phyloP scores from a whole-genome alignment of 2,329 filamentous ascomycete species.

The Cordyceps tenuipes region DNA sequence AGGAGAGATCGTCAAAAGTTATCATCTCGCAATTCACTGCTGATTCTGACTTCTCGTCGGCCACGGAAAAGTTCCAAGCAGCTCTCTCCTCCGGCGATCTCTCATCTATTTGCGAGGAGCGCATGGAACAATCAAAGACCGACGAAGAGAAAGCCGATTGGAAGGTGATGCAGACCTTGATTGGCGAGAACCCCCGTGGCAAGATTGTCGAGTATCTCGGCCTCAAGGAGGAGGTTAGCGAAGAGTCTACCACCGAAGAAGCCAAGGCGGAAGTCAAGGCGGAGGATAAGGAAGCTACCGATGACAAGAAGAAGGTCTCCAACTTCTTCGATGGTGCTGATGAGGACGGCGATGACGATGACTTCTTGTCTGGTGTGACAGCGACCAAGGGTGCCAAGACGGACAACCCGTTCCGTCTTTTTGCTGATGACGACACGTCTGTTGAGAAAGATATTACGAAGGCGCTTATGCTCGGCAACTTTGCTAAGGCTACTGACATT shows the following conservation, averaged over 20 bases:
- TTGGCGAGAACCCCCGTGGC: conserved; percentile 75
- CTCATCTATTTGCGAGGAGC: conserved; percentile 67
- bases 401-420: conserved; percentile 87
- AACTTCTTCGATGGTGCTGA: conserved; percentile 68
- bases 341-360: conserved; percentile 64
- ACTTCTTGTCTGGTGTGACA: conserved; percentile 76
- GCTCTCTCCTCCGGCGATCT: conserved; percentile 73
- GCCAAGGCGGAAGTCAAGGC: conserved; percentile 15
- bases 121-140: conserved; percentile 64
- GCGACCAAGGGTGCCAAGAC: conserved; percentile 88
- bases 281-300: conserved; percentile 19
- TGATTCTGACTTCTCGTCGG: conserved; percentile 74
- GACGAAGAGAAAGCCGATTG: conserved; percentile 95
- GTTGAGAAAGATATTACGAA: conserved; percentile 82
- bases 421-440: conserved; percentile 72
- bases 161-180: conserved; percentile 85
- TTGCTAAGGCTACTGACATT: conserved; percentile 80
- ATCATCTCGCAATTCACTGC: conserved; percentile 81
- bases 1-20: conserved; percentile 65
- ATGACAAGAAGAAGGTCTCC: conserved; percentile 55
- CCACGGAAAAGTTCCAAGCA: conserved; percentile 80
- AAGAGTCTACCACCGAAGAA: conserved; percentile 35
- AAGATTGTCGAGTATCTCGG: conserved; percentile 84
- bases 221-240: conserved; percentile 58
- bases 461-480: conserved; percentile 82